These are phyloP conservation scores for Fusarium neocosmosporiellum DNA, from an alignment of 2,329 filamentous ascomycete species.

Conservation along the genomic window DNA sequence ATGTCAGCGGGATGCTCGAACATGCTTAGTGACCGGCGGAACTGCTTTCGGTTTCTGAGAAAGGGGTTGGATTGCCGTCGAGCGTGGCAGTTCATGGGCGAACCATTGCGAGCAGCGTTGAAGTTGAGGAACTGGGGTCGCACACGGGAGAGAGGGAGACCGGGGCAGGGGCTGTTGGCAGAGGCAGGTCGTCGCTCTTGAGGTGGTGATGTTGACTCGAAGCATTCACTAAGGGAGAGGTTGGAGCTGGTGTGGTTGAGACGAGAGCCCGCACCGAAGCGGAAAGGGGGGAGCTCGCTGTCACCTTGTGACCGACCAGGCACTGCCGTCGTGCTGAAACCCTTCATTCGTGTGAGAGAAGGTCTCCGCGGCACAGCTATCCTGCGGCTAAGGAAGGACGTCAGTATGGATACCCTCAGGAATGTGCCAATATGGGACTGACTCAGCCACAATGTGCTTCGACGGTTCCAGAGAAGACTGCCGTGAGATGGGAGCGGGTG, in stretches of 20 bases:
- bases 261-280: constrained; percentile 67
- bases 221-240: constrained; percentile 82
- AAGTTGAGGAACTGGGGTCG: constrained; percentile 74
- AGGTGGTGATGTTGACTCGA: constrained; percentile 78
- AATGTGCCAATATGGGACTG: constrained; percentile 49
- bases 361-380: constrained; percentile 79
- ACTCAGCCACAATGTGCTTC: constrained; percentile 64
- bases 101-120: constrained; percentile 72
- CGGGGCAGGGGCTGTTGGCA: constrained; percentile 67
- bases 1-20: constrained; percentile 92
- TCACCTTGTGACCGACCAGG: constrained; percentile 71
- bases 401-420: constrained; percentile 37
- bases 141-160: constrained; percentile 68
- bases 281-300: constrained; percentile 77
- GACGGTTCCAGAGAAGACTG: constrained; percentile 61
- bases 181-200: constrained; percentile 73
- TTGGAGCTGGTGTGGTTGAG: constrained; percentile 46
- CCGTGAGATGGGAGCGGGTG: constrained; percentile 62
- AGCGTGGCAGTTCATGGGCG: constrained; percentile 76
- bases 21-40: constrained; percentile 95
- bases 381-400: constrained; percentile 63
- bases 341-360: constrained; percentile 79
- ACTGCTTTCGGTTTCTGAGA: constrained; percentile 84
- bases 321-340: constrained; percentile 75
- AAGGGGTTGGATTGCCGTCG: constrained; percentile 80